phyloP scores from a whole-genome alignment of 495 filamentous ascomycete species.

The Sphaerosporella brunnea region DNA sequence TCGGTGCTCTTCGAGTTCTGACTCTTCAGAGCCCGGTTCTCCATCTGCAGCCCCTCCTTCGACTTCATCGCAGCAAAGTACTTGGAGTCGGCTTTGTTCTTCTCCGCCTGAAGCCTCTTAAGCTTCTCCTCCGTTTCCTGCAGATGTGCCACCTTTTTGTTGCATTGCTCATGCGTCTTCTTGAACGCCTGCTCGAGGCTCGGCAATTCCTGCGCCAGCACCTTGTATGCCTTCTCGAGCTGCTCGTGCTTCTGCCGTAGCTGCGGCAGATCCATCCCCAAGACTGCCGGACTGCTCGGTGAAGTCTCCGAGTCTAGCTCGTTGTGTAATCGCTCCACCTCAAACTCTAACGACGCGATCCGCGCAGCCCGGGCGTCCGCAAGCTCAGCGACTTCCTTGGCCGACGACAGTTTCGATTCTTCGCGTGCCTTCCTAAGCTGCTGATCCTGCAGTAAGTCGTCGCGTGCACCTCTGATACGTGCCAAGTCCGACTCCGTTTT shows the following conservation, averaged over 20 bases:
- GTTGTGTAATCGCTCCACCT: conserved; percentile 49
- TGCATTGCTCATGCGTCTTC: conserved; percentile 63
- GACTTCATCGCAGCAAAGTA: conserved; percentile 90
- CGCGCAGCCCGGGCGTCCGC: conserved; percentile 53
- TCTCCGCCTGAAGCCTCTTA: conserved; percentile 58
- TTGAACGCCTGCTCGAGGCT: conserved; percentile 76
- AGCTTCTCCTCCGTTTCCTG: conserved; percentile 61
- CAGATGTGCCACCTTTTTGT: conserved; percentile 67
- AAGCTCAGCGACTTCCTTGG: conserved; percentile 58
- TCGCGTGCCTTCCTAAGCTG: conserved; percentile 61
- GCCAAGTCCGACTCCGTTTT: conserved; percentile 69
- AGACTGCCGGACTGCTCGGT: conserved; percentile 33
- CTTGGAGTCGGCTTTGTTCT: conserved; percentile 91
- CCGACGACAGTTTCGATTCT: conserved; percentile 51
- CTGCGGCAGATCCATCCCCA: conserved; percentile 43
- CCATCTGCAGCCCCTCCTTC: conserved; percentile 61
- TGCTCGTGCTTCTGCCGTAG: conserved; percentile 52
- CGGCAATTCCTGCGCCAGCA: conserved; percentile 71
- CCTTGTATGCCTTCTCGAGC: conserved; percentile 57
- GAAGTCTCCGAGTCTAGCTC: conserved; percentile 30
- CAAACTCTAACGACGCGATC: conserved; percentile 62
- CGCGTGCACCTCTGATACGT: conserved; percentile 61
- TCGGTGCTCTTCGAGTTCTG: conserved; percentile 85
- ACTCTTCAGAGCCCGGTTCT: conserved; percentile 55
- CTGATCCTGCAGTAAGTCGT: conserved; percentile 67